A percentile compares a stretch with the other conserved stretches of the same genome.
phyloP scores from a whole-genome alignment of 164 flowering plant species.

The Paratinospora sagittata region DNA sequence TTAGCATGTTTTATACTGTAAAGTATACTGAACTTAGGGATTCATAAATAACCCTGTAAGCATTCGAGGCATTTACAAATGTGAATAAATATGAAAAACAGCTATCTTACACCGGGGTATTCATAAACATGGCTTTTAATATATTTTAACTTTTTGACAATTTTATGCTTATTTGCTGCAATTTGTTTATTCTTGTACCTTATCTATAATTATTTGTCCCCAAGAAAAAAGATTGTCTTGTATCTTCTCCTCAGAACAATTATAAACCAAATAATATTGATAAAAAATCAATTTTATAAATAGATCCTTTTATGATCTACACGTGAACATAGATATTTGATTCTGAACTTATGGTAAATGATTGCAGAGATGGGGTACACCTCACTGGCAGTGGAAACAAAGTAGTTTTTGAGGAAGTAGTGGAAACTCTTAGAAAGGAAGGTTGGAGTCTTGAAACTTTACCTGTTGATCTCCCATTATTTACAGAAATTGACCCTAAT shows the following conservation, averaged over 20 bases:
- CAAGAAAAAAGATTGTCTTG: too few relatives aligned
- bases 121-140: too few relatives aligned
- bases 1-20: too few relatives aligned
- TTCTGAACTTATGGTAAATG: not conserved
- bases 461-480: constrained; percentile 59
- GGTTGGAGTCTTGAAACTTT: constrained; percentile 41
- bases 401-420: constrained; percentile 60
- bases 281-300: not conserved
- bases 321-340: not conserved
- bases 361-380: constrained; percentile 78
- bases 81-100: too few relatives aligned
- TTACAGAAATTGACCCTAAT: constrained; percentile 43
- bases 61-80: too few relatives aligned
- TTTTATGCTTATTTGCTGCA: not conserved
- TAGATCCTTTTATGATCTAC: too few relatives aligned
- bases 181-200: not conserved
- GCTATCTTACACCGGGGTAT: too few relatives aligned
- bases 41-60: too few relatives aligned
- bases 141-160: not conserved
- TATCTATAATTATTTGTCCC: not conserved
- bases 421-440: constrained; percentile 35
- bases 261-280: not conserved
- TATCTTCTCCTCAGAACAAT: not conserved
- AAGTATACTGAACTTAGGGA: too few relatives aligned
- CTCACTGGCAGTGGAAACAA: constrained; percentile 48